phyloP scores from a whole-genome alignment of 345 rosid genomes.

The Eutrema heterophyllum region DNA sequence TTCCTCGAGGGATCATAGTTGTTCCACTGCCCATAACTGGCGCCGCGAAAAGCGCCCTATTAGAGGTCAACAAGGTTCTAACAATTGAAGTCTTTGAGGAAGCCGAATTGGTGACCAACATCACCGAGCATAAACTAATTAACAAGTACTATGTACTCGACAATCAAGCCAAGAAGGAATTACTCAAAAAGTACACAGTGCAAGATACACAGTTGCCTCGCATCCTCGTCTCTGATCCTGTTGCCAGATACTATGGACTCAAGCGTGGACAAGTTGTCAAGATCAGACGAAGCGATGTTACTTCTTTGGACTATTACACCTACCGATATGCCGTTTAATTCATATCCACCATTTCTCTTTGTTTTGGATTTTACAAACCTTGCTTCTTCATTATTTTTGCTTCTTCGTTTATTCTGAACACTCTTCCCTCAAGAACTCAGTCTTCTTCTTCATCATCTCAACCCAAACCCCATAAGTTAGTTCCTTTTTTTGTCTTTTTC shows the following conservation, averaged over 20 bases:
- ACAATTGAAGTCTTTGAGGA: constrained; percentile 56
- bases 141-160: constrained; percentile 45
- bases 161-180: constrained; percentile 46
- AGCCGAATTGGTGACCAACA: constrained; percentile 45
- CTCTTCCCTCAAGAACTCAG: constrained; percentile 26
- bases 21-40: constrained; percentile 38
- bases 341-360: background rate
- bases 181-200: constrained; percentile 43
- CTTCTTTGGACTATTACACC: constrained; percentile 38
- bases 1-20: constrained; percentile 42
- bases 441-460: constrained; percentile 18
- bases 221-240: constrained; percentile 39
- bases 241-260: constrained; percentile 44
- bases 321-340: constrained; percentile 42
- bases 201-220: constrained; percentile 56
- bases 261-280: constrained; percentile 44
- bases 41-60: constrained; percentile 36
- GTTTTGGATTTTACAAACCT: background rate
- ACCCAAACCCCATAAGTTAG: constrained; percentile 23
- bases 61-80: constrained; percentile 35
- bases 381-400: background rate
- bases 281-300: constrained; percentile 39
- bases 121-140: constrained; percentile 49
- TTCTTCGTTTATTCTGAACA: constrained; percentile 59
- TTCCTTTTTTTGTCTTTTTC: background rate